A percentile compares a stretch with the other conserved stretches of the same genome.
phyloP scores from a whole-genome alignment of 1,284 basidiomycete species.

The Ceratobasidium sp. region DNA sequence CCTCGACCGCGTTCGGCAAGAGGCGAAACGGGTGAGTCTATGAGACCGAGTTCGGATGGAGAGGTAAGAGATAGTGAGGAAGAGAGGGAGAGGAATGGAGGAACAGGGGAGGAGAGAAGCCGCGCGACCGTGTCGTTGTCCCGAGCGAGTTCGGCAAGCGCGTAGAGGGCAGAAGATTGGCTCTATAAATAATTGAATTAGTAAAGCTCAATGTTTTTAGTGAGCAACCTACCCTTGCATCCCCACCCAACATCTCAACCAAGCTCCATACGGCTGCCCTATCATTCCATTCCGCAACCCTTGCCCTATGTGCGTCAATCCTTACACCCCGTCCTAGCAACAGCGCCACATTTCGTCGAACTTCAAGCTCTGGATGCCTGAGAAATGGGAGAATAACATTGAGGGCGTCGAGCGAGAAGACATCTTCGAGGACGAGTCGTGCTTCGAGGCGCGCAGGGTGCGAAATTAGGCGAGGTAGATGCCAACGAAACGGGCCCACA shows the following conservation, averaged over 20 bases:
- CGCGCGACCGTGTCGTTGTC: conserved; percentile 32
- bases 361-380: conserved; percentile 25
- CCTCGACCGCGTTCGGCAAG: background rate
- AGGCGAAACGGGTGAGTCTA: conserved; percentile 1
- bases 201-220: background rate
- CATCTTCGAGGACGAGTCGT: conserved; percentile 29
- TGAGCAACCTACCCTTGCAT: conserved; percentile 18
- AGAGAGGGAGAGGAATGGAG: background rate
- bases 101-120: conserved; percentile 3
- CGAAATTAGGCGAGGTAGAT: conserved; percentile 13
- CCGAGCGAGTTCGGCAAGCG: conserved; percentile 27
- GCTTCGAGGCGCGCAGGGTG: conserved; percentile 28
- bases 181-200: conserved; percentile 19
- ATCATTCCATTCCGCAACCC: conserved; percentile 23
- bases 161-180: conserved; percentile 30
- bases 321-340: conserved; percentile 15
- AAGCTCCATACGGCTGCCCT: conserved; percentile 27
- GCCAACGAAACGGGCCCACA: conserved; percentile 34
- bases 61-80: background rate
- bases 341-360: conserved; percentile 35
- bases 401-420: conserved; percentile 17
- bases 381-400: conserved; percentile 29
- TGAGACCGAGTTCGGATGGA: background rate
- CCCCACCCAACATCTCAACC: conserved; percentile 27
- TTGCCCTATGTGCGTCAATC: conserved; percentile 23